These are phyloP conservation scores for Lasiodiplodia gonubiensis DNA, from an alignment of 2,329 filamentous ascomycete genomes.

Conservation along the genomic window DNA sequence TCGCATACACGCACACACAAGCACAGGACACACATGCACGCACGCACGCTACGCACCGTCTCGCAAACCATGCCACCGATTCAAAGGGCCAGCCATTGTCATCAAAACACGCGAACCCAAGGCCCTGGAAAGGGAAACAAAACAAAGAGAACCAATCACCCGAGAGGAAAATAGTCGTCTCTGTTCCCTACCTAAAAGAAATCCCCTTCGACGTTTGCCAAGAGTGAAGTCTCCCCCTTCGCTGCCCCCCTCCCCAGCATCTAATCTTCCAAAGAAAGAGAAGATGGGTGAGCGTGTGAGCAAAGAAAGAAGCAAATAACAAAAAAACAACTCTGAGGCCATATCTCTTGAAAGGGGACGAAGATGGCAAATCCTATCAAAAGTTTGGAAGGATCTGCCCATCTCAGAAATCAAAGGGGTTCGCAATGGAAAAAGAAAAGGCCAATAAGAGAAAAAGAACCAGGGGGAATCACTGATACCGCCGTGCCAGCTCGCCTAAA, in stretches of 20 bases:
- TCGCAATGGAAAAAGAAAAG: neutral
- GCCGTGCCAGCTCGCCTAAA: neutral
- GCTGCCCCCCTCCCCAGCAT: neutral
- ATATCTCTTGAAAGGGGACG: neutral
- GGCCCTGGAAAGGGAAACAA: neutral
- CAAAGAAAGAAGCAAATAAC: neutral
- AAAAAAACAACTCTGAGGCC: neutral
- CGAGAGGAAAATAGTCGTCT: neutral
- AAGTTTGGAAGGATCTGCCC: neutral
- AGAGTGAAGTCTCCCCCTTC: neutral
- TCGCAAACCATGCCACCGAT: neutral
- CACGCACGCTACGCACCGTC: neutral
- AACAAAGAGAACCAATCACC: neutral
- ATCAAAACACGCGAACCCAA: neutral
- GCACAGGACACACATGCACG: neutral
- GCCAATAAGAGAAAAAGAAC: neutral
- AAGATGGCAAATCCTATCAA: neutral
- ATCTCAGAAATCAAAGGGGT: neutral
- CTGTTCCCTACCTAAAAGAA: constrained; percentile 2
- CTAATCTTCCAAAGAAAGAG: neutral
- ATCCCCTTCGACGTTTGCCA: neutral
- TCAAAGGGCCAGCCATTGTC: neutral
- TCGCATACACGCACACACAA: neutral
- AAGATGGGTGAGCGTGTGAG: constrained; percentile 4
- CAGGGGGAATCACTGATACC: constrained; percentile 11